Percentiles rank a stretch among this genome's conserved stretches.
Evolutionary conservation across 371 early-diverging fungal genomes (phyloP).

Genomic region (Mortierella sp.): DNA sequence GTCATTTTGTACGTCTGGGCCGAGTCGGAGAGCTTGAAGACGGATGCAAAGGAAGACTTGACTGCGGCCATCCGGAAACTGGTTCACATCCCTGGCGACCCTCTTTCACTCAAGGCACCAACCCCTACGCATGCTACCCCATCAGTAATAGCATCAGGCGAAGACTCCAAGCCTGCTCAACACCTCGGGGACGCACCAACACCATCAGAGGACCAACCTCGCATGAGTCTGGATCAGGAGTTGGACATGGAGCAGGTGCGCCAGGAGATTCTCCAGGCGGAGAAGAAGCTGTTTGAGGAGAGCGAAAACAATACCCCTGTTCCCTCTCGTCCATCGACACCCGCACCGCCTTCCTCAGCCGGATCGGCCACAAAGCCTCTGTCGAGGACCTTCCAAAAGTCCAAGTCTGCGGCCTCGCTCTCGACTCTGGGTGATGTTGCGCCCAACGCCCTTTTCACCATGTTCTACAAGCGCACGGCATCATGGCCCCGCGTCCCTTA

Average conservation of each 20-base stretch:
- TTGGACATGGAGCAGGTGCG: conserved; percentile 55
- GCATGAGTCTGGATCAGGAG: conserved; percentile 57
- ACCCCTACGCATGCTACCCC: background rate
- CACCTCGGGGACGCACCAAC: conserved; percentile 13
- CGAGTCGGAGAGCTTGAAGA: conserved; percentile 39
- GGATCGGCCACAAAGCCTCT: conserved; percentile 19
- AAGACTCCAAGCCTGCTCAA: conserved; percentile 10
- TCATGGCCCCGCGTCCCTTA: conserved; percentile 53
- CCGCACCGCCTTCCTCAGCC: conserved; percentile 16
- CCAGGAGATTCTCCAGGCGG: conserved; percentile 50
- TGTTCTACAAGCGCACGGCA: conserved; percentile 64
- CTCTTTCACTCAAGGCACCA: conserved; percentile 42
- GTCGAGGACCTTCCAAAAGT: conserved; percentile 31
- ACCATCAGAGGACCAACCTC: conserved; percentile 31
- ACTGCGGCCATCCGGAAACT: conserved; percentile 51
- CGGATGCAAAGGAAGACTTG: conserved; percentile 42
- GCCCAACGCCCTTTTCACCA: conserved; percentile 48
- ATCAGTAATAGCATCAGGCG: background rate
- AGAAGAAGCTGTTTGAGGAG: conserved; percentile 57
- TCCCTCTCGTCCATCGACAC: conserved; percentile 44
- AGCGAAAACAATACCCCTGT: conserved; percentile 23
- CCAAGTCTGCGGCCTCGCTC: conserved; percentile 25
- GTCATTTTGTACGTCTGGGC: conserved; percentile 45
- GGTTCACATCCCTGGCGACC: conserved; percentile 53
- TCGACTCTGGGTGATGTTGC: conserved; percentile 18